Percentiles rank a stretch among this genome's conserved stretches.
These are phyloP conservation scores for Coniochaeta ligniaria DNA, from an alignment of 2,329 filamentous ascomycete species.

Conservation along the genomic window DNA sequence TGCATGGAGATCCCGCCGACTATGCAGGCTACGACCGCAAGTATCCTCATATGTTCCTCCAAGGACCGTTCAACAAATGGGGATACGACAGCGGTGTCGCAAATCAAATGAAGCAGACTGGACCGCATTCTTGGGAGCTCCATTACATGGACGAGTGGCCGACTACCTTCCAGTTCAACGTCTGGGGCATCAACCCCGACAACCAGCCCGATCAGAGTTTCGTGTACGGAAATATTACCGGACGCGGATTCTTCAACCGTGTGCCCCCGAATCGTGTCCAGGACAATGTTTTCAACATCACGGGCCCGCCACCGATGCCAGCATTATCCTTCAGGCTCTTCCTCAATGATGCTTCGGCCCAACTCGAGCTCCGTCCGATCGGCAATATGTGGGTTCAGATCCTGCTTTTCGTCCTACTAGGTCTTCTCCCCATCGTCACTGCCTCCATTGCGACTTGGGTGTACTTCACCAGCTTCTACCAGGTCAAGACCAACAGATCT, in stretches of 20 bases:
- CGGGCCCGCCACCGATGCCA: slow-evolving; percentile 43
- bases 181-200: slow-evolving; percentile 60
- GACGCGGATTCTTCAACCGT: slow-evolving; percentile 52
- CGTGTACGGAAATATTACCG: slow-evolving; percentile 54
- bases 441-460: slow-evolving; percentile 42
- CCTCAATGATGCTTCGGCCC: slow-evolving; percentile 45
- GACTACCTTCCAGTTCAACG: slow-evolving; percentile 52
- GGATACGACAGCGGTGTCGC: slow-evolving; percentile 54
- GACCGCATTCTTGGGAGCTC: slow-evolving; percentile 47
- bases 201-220: slow-evolving; percentile 52
- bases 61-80: slow-evolving; percentile 57
- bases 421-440: slow-evolving; percentile 42
- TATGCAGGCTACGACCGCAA: slow-evolving; percentile 31
- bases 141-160: slow-evolving; percentile 60
- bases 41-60: slow-evolving; percentile 56
- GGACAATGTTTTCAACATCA: slow-evolving; percentile 51
- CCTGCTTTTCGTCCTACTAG: slow-evolving; percentile 44
- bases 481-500: slow-evolving; percentile 34
- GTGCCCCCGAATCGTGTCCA: slow-evolving; percentile 52
- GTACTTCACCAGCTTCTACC: slow-evolving; percentile 56
- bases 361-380: slow-evolving; percentile 42
- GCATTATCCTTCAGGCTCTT: slow-evolving; percentile 47
- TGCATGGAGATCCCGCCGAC: slow-evolving; percentile 46
- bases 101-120: slow-evolving; percentile 41
- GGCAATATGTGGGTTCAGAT: slow-evolving; percentile 49